Base-by-base conservation (phyloP, 495 filamentous ascomycete genomes). In the Immersiella caudata region DNA sequence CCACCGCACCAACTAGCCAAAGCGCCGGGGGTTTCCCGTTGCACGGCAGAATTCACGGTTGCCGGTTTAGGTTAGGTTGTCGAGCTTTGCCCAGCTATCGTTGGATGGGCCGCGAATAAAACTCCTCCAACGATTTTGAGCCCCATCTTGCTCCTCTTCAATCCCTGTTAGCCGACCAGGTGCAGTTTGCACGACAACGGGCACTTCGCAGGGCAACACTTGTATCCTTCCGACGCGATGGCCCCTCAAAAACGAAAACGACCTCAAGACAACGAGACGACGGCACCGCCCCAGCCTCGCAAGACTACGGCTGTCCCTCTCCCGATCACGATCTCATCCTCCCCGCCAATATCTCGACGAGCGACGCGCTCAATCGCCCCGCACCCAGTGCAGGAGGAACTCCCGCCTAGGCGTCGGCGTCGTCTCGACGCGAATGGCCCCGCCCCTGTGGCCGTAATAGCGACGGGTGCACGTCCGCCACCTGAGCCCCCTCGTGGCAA, bases 211-310 rank as follows among this genome's bases (percentile, higher is more conserved):
- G 26, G 24, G 21, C 46, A 49, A 24, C 46, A 46, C 9, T 49
- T 33, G 50, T 24, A 46, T 25, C 51, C 4, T 12, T 46, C 14
- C 11, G 40, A 14, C 40, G 40, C 40, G 33, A 82, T 82, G 80
- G 73, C 76, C 24, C 73, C 77, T 18, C 70, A 74, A 40, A 84
- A 83, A 68, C 76, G 81, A 59, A 83, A 82, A 71, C 79, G 71
- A 6, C 72, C 72, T 4, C 67, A 73, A 56, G 74, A 77, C 62
- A 70, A 56, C 16, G 25, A n/a, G n/a, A n/a, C 16, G 5, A 65
- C 49, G 18, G 18, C 21, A 3, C 18, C 49, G 21, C 33, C 49
- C 16, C 16, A 51, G 27, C 12, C 33, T 11, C 52, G 24, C 20
- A 22, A 20, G 33, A 63, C 33, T 25, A 24, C 66, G 5, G 27